phyloP scores from a whole-genome alignment of 2,329 filamentous ascomycete genomes.

The Fusarium begoniae region DNA sequence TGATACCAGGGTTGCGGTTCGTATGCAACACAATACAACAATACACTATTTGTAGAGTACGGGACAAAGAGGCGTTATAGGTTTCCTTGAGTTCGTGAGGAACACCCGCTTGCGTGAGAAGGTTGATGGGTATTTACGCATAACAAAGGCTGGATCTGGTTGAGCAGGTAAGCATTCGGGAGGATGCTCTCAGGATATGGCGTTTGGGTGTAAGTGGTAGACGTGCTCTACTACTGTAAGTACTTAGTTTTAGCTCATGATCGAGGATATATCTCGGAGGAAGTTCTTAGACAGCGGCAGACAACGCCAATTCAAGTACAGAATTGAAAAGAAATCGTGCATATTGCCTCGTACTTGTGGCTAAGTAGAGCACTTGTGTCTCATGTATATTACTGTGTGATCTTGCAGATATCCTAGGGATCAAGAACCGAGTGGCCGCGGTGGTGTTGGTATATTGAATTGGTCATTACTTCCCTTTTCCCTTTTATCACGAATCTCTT shows the following conservation, averaged over 20 bases:
- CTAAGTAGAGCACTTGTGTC: not conserved
- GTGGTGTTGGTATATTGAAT: not conserved
- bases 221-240: constrained; percentile 18
- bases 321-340: not conserved
- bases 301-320: not conserved
- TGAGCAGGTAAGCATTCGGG: constrained; percentile 30
- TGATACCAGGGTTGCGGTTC: constrained; percentile 16
- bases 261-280: constrained; percentile 8
- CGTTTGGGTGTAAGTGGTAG: constrained; percentile 41
- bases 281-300: constrained; percentile 22
- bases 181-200: constrained; percentile 34
- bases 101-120: constrained; percentile 12
- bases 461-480: not conserved
- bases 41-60: constrained; percentile 26
- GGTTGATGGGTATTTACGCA: constrained; percentile 28
- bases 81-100: constrained; percentile 21
- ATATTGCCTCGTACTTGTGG: not conserved
- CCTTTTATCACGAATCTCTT: not conserved
- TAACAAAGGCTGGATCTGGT: constrained; percentile 26
- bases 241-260: constrained; percentile 26
- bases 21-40: not conserved
- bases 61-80: constrained; percentile 36
- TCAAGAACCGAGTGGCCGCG: not conserved
- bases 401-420: not conserved
- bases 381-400: not conserved